These are phyloP conservation scores for Epithele typhae DNA, from an alignment of 768 basidiomycete genomes.

Conservation along the genomic window DNA sequence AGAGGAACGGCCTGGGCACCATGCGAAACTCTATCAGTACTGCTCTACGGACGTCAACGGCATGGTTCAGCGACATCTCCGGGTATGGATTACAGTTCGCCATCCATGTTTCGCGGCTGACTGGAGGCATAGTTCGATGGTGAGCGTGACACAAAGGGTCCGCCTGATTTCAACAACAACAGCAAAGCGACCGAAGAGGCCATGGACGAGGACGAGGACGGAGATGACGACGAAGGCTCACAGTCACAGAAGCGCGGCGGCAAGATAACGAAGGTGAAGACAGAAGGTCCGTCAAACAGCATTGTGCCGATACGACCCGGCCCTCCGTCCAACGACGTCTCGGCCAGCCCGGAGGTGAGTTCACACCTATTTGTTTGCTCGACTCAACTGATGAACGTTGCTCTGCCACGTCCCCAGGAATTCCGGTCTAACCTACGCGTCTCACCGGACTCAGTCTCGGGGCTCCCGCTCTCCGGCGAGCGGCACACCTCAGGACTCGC, in stretches of 20 bases:
- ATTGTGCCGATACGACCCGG: constrained; percentile 19
- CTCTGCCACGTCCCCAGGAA: constrained; percentile 10
- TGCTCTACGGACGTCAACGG: constrained; percentile 67
- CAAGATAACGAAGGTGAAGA: constrained; percentile 15
- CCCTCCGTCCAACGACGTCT: constrained; percentile 7
- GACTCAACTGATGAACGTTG: background rate
- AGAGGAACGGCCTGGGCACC: constrained; percentile 79
- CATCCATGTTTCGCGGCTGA: too few relatives aligned
- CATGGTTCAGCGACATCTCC: constrained; percentile 65
- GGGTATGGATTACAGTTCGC: too few relatives aligned
- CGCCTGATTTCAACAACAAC: constrained; percentile 42
- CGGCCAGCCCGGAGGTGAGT: constrained; percentile 14
- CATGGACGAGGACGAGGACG: constrained; percentile 37
- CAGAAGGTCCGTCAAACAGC: constrained; percentile 8
- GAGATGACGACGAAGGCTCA: constrained; percentile 27
- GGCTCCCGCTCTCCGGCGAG: constrained; percentile 26
- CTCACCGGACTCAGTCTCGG: constrained; percentile 14
- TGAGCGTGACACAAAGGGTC: constrained; percentile 45
- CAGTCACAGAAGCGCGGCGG: constrained; percentile 14
- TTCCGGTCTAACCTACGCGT: constrained; percentile 18
- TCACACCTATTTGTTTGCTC: background rate
- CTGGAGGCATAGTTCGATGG: constrained; percentile 40
- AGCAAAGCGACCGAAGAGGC: constrained; percentile 26
- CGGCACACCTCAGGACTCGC: constrained; percentile 17
- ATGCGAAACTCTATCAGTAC: constrained; percentile 80